These are phyloP conservation scores for Colletotrichum melonis DNA, from an alignment of 2,329 filamentous ascomycete species.

Conservation along the genomic window DNA sequence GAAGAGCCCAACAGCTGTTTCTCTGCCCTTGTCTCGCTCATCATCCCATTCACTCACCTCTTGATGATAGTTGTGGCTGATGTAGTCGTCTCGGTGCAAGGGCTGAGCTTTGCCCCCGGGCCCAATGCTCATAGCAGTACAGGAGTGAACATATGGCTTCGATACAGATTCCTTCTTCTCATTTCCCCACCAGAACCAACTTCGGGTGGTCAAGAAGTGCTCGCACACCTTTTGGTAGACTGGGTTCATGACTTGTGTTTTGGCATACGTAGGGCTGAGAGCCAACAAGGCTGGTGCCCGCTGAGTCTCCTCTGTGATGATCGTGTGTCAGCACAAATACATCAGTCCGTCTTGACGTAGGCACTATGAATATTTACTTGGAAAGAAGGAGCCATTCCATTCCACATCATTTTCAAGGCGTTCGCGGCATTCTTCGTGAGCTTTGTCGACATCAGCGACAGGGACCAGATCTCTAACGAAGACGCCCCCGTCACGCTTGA, in stretches of 20 bases:
- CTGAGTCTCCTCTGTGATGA: slow-evolving; percentile 19
- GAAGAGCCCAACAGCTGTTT: slow-evolving; percentile 43
- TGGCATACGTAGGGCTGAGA: slow-evolving; percentile 28
- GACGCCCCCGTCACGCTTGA: slow-evolving; percentile 30
- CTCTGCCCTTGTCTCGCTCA: slow-evolving; percentile 32
- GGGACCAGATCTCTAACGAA: slow-evolving; percentile 11
- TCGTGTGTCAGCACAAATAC: background rate
- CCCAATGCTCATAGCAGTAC: slow-evolving; percentile 36
- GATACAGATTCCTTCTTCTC: slow-evolving; percentile 25
- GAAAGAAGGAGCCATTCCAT: slow-evolving; percentile 30
- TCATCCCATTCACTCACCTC: slow-evolving; percentile 23
- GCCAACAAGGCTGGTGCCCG: slow-evolving; percentile 26
- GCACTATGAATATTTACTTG: background rate
- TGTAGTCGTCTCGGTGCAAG: slow-evolving; percentile 45
- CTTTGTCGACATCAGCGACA: slow-evolving; percentile 14
- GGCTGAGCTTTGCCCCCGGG: slow-evolving; percentile 41
- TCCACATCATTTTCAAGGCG: slow-evolving; percentile 26
- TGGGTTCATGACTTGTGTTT: slow-evolving; percentile 28
- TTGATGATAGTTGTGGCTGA: slow-evolving; percentile 39
- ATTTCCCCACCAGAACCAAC: slow-evolving; percentile 26
- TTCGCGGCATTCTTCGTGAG: slow-evolving; percentile 22
- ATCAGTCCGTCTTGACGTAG: background rate
- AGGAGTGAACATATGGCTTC: slow-evolving; percentile 27
- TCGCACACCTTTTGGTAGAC: slow-evolving; percentile 24
- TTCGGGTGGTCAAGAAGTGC: slow-evolving; percentile 24